Evolutionary conservation across 2,329 filamentous ascomycete species (phyloP), one percentile per base, ranked within the genome.

Genomic region (Pseudocercospora pini-densiflorae): DNA sequence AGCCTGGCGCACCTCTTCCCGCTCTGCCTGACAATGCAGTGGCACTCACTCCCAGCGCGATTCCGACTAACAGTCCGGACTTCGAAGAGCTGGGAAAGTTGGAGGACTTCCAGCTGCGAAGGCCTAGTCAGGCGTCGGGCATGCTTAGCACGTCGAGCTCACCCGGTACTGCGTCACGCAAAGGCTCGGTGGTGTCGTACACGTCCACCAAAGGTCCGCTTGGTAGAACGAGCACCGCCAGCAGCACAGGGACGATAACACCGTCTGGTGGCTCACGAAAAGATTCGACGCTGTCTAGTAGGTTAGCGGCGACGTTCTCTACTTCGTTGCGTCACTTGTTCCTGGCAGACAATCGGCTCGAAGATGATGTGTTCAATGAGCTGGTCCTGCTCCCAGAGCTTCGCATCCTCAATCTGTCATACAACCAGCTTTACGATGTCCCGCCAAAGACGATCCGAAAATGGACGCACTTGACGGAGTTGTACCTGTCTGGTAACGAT

Each of bases 401-500:
- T 60, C 89, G 94, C 23, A 87, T 97, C 24, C 86, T 99, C 65
- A 99, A 99, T 73, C 80, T 99, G 33, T 97, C 94, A 0, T 98
- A 97, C 81, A 99, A 99, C 73, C 90, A 94, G 69, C 87, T 99
- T 55, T 94, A 92, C 67, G 95, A 99, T 73, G 90, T 99, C 79
- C 95, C 95, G 2, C 90, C 93, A 68, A 87, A 94, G 63, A 92
- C 93, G 1, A 90, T 99, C 74, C 91, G 91, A 78, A 90, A 90
- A 77, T 97, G 95, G 93, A 91, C 92, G 40, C 90, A 95, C 75
- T 86, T 99, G 16, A 89, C 92, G 0, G 95, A 99, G 79, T 84
- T 99, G 14, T 98, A 98, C 75, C 84, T 99, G 3, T 98, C 95
- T 2, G 94, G 95, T 29, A 99, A 99, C 74, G 93, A 97, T 73